phyloP scores from a whole-genome alignment of 2,329 filamentous ascomycete genomes.

The Fusarium longipes region DNA sequence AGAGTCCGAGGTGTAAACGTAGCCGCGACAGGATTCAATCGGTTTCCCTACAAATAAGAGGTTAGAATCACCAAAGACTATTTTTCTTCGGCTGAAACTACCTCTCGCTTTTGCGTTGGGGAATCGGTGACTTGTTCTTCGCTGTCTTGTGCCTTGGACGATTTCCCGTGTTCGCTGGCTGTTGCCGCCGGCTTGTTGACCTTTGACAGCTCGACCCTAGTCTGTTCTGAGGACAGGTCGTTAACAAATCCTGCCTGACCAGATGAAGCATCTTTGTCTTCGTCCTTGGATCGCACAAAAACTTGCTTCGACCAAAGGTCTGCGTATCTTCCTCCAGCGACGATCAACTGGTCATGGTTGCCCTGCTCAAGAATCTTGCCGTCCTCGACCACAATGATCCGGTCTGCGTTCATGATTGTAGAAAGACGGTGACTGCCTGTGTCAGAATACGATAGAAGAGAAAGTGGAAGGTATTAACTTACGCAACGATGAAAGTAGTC shows the following conservation, averaged over 20 bases:
- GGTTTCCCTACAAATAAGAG: conserved; percentile 59
- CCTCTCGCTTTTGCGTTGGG: conserved; percentile 59
- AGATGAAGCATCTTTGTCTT: conserved; percentile 38
- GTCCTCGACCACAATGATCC: conserved; percentile 72
- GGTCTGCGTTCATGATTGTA: conserved; percentile 76
- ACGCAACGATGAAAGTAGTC: conserved; percentile 75
- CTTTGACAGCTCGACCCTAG: conserved; percentile 51
- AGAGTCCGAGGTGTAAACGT: conserved; percentile 63
- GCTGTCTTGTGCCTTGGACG: conserved; percentile 33
- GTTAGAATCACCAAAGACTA: conserved; percentile 55
- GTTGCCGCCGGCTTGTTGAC: conserved; percentile 46
- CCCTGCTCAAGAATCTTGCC: conserved; percentile 74
- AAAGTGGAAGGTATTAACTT: conserved; percentile 44
- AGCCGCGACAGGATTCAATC: conserved; percentile 66
- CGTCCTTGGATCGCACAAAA: conserved; percentile 62
- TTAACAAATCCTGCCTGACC: conserved; percentile 49
- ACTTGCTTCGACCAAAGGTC: conserved; percentile 74
- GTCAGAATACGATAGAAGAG: conserved; percentile 11
- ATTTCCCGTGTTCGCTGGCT: conserved; percentile 42
- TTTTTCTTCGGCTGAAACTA: conserved; percentile 55
- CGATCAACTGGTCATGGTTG: conserved; percentile 68
- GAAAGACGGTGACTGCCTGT: conserved; percentile 70
- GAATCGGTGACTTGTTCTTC: conserved; percentile 48
- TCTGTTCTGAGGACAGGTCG: conserved; percentile 52
- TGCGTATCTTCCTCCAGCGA: conserved; percentile 69